These are phyloP conservation scores for Wickerhamomyces subpelliculosus DNA, from an alignment of 805 yeast species.

Conservation along the genomic window DNA sequence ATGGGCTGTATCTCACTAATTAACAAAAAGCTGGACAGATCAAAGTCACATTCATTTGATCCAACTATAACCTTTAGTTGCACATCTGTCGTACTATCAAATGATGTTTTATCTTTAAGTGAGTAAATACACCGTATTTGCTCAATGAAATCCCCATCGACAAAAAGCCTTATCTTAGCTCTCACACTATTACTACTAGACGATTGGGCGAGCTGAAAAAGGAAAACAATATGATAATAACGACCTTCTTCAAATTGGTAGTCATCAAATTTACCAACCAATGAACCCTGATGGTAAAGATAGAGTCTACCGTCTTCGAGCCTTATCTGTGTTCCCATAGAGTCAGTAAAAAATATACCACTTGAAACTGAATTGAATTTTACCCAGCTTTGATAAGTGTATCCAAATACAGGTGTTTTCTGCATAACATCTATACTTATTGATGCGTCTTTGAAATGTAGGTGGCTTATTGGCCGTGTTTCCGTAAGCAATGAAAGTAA, in stretches of 20 bases:
- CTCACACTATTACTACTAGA: constrained; percentile 3
- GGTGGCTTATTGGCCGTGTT: constrained; percentile 12
- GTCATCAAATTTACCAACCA: constrained; percentile 10
- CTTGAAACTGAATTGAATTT: constrained; percentile 15
- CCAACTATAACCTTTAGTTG: constrained; percentile 11
- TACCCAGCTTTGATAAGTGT: constrained; percentile 24
- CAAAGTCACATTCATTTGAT: constrained; percentile 7
- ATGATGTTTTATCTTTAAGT: constrained; percentile 5
- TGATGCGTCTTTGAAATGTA: constrained; percentile 24
- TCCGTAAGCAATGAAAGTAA: constrained; percentile 8
- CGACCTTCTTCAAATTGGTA: constrained; percentile 8
- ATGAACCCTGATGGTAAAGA: constrained; percentile 11
- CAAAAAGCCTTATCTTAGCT: constrained; percentile 12
- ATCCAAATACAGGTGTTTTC: constrained; percentile 1
- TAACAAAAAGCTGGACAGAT: constrained; percentile 29
- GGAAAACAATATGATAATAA: constrained; percentile 16
- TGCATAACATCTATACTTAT: constrained; percentile 7
- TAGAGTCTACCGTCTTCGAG: constrained; percentile 23
- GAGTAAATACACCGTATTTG: constrained; percentile 13
- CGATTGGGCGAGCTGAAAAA: constrained; percentile 8
- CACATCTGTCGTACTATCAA: not conserved
- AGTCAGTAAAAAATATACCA: not conserved
- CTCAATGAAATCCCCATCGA: constrained; percentile 14
- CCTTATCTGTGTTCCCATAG: not conserved
- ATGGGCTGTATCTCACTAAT: constrained; percentile 29